Base-by-base conservation (phyloP, 176 grass and related monocot species). In the Oryza officinalis region DNA sequence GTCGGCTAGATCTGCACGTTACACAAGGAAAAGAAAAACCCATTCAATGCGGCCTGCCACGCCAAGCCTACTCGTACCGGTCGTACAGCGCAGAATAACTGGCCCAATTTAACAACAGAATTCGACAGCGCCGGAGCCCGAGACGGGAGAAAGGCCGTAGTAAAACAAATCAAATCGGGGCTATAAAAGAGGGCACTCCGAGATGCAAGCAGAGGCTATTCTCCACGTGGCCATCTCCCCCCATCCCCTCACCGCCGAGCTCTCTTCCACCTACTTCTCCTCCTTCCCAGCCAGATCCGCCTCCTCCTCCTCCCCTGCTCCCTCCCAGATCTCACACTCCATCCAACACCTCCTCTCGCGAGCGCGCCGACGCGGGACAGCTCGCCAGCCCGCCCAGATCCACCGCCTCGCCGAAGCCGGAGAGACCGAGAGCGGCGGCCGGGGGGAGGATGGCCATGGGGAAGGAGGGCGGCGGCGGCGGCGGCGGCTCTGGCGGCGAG, bases 361-460 rank as follows among this genome's bases (percentile, higher is more conserved):
- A 8, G 4, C 89, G 15, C 72, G 14, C 13, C 17, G 6, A 23
- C 27, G 35, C 67, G 5, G 54, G 54, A 59, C 1, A 57, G 3
- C 40, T 41, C 9, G 40, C 27, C 60, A 20, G 6, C 49, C 30
- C 63, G 8, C 38, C 33, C 33, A 85, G 65, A 82, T 85, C 84
- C 75, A 71, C 38, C 0, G 26, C 63, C 5, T 65, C 49, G 41
- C 15, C 61, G 26, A n/a, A 67, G 9, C 6, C 7, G 23, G 22
- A 15, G 27, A 32, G 27, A 32, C 22, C 54, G 22, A 14, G n/a
- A n/a, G 61, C 28, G 15, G 27, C 71, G 15, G 40, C 59, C 2
- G 20, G 20, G 57, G 8, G 20, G 20, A 22, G 22, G 57, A 61
- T n/a, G 33, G 72, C 70, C 83, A 94, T 98, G 95, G 84, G 61